Evolutionary conservation across 2,329 filamentous ascomycete species (phyloP).

Genomic region (Pseudogymnoascus sp.): DNA sequence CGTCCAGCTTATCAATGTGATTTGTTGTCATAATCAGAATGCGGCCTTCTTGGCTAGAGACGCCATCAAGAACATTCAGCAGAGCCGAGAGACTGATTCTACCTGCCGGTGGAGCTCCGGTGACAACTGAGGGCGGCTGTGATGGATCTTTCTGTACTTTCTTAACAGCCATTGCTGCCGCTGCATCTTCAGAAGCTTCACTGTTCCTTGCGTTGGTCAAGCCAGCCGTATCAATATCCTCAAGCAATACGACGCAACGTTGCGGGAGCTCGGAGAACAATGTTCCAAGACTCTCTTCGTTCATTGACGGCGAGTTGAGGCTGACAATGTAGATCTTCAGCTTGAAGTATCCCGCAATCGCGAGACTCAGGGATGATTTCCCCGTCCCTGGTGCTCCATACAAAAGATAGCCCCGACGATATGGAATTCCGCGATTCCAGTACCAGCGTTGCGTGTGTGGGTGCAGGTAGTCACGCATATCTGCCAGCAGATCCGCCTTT

Average conservation of each 20-base stretch:
- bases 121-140: slow-evolving; percentile 9
- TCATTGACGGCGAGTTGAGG: slow-evolving; percentile 53
- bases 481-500: slow-evolving; percentile 52
- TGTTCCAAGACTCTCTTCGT: slow-evolving; percentile 55
- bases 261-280: slow-evolving; percentile 62
- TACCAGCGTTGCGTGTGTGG: slow-evolving; percentile 69
- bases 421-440: slow-evolving; percentile 74
- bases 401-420: slow-evolving; percentile 75
- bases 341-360: slow-evolving; percentile 62
- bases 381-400: slow-evolving; percentile 75
- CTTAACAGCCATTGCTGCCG: slow-evolving; percentile 12
- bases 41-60: slow-evolving; percentile 58
- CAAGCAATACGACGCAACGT: slow-evolving; percentile 65
- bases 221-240: slow-evolving; percentile 69
- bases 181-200: slow-evolving; percentile 15
- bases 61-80: slow-evolving; percentile 62
- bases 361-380: slow-evolving; percentile 66
- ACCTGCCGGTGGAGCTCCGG: neutral
- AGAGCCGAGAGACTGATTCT: slow-evolving; percentile 54
- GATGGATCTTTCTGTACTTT: slow-evolving; percentile 22
- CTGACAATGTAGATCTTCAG: slow-evolving; percentile 67
- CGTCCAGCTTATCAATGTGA: slow-evolving; percentile 52
- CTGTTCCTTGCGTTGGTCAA: slow-evolving; percentile 52
- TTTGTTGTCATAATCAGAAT: slow-evolving; percentile 69
- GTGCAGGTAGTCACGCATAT: slow-evolving; percentile 57